Base-by-base conservation (phyloP, 78 protist species). In the Trichosphaerium sp. region DNA sequence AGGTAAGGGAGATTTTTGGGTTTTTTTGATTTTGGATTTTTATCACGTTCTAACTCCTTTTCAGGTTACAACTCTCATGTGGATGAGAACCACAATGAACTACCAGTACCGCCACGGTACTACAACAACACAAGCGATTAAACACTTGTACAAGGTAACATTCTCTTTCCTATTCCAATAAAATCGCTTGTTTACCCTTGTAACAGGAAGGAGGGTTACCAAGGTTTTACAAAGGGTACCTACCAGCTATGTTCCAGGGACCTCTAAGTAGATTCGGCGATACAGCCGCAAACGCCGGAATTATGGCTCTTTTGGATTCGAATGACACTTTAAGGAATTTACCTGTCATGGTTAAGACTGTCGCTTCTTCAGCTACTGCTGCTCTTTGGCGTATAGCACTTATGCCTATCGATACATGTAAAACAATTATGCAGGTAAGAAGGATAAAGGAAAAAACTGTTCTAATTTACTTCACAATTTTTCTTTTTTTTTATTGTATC, bases 201-300 rank as follows among this genome's bases (percentile, higher is more conserved):
- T n/a, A n/a, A n/a, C n/a, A n/a, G n/a, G 74, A 88, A n/a, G 92
- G 92, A 14, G 92, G 92, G 18, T 61, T 88, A 23, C 68, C 25
- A 1, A 54, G 93, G 38, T 88, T 88, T 65, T 88, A 88, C 68
- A 31, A 58, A 8, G 93, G 93, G 12, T 5, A 63, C 14, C 67
- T 65, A 2, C 87, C 87, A 0, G 93, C 93, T 11, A 65, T 88
- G 18, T 0, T 71, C 18, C 85, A 80, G 65, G 80, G 72, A 0
- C 83, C 85, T 0, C 75, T 69, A 15, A 60, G 83, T 0, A 69
- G 82, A 1, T 64, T 74, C 18, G 92, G 92, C 4, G 92, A 88
- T 76, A 82, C 88, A 28, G 88, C 88, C 4, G 81, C 92, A 23
- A 88, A 88, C 60, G 80, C 82, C 34, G 92, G 92, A n/a, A 55